phyloP scores from a whole-genome alignment of 1,284 basidiomycete species.

The Boletus smithii region DNA sequence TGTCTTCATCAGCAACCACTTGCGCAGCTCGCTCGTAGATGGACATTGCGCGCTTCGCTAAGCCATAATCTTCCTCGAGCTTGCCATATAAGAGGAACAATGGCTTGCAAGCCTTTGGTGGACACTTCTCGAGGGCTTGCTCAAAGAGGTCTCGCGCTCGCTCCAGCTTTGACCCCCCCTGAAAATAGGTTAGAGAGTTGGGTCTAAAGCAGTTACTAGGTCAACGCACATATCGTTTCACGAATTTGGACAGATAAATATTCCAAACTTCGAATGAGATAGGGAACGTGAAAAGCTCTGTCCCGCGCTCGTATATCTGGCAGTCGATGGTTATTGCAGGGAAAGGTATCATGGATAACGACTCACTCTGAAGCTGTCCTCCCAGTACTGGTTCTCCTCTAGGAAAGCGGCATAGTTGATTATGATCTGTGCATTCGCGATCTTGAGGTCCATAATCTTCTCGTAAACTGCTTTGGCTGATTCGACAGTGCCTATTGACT shows the following conservation, averaged over 20 bases:
- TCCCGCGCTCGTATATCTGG: constrained; percentile 93
- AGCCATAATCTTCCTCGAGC: constrained; percentile 91
- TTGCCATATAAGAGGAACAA: constrained; percentile 95
- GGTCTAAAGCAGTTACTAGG: background rate
- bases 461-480: constrained; percentile 93
- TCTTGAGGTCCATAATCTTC: constrained; percentile 94
- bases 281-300: constrained; percentile 97
- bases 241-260: constrained; percentile 95
- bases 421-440: constrained; percentile 98
- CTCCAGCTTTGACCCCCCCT: constrained; percentile 93
- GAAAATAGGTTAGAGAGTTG: constrained; percentile 5
- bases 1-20: constrained; percentile 85
- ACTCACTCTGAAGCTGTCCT: constrained; percentile 96
- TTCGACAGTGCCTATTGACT: constrained; percentile 92
- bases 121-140: constrained; percentile 95
- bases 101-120: constrained; percentile 91
- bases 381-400: constrained; percentile 97
- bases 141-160: constrained; percentile 96
- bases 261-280: constrained; percentile 99
- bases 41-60: constrained; percentile 94
- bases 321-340: constrained; percentile 3
- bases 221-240: constrained; percentile 85
- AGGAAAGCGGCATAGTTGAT: constrained; percentile 97
- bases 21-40: constrained; percentile 93
- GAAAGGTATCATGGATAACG: constrained; percentile 3